Evolutionary conservation across 805 yeast genomes (phyloP).

Genomic region (Limtongozyma cylindracea): DNA sequence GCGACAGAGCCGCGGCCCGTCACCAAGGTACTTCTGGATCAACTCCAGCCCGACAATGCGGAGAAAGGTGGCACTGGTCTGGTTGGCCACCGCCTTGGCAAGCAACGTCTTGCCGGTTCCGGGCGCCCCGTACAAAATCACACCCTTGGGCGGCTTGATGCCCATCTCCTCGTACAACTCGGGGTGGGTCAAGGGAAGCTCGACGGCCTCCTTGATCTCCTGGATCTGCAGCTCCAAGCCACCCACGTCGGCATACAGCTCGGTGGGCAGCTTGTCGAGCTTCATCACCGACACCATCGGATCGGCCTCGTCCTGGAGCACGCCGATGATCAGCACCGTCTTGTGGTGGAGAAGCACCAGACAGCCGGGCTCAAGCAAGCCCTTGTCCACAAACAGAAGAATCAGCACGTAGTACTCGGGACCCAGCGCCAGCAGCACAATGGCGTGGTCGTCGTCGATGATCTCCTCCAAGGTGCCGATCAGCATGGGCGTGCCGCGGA

Average conservation of each 20-base stretch:
- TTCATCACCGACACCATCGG: slow-evolving; percentile 97
- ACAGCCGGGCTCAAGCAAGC: slow-evolving; percentile 88
- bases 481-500: slow-evolving; percentile 91
- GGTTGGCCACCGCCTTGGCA: slow-evolving; percentile 97
- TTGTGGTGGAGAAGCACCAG: slow-evolving; percentile 88
- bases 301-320: slow-evolving; percentile 92
- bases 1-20: slow-evolving; percentile 86
- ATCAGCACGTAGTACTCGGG: slow-evolving; percentile 95
- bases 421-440: slow-evolving; percentile 86
- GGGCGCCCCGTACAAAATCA: slow-evolving; percentile 89
- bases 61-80: slow-evolving; percentile 86
- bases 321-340: slow-evolving; percentile 92
- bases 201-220: slow-evolving; percentile 94
- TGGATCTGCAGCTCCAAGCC: slow-evolving; percentile 91
- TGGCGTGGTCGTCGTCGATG: slow-evolving; percentile 96
- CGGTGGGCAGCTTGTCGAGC: slow-evolving; percentile 92
- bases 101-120: slow-evolving; percentile 92
- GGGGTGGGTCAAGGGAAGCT: slow-evolving; percentile 87
- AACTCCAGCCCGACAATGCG: slow-evolving; percentile 94
- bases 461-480: slow-evolving; percentile 93
- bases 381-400: slow-evolving; percentile 91
- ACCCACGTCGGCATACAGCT: slow-evolving; percentile 90
- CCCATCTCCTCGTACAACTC: slow-evolving; percentile 97
- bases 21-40: slow-evolving; percentile 92
- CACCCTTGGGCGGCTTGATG: slow-evolving; percentile 96